phyloP scores from a whole-genome alignment of 148 eudicot species.

The Amaranthus hypochondriacus region DNA sequence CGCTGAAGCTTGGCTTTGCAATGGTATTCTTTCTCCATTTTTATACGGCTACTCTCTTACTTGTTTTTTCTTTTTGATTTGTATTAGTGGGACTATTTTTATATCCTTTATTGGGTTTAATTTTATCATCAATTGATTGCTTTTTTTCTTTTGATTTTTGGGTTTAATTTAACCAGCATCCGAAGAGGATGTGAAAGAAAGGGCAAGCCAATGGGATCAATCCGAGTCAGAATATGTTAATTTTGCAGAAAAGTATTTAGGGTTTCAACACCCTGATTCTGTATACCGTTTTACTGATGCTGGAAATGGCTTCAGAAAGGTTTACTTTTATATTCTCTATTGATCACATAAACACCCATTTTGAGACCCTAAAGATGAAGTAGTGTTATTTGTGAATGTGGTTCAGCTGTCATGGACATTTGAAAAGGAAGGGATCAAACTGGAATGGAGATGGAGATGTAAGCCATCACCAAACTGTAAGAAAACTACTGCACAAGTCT shows the following conservation, averaged over 20 bases:
- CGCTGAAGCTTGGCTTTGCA: slow-evolving; percentile 59
- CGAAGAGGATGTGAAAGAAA: slow-evolving; percentile 78
- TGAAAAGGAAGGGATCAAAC: slow-evolving; percentile 78
- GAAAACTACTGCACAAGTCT: slow-evolving; percentile 54
- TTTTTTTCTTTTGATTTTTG: neutral
- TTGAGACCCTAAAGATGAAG: neutral
- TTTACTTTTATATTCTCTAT: slow-evolving; percentile 22
- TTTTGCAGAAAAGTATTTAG: slow-evolving; percentile 68
- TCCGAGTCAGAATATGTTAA: slow-evolving; percentile 66
- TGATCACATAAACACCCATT: neutral
- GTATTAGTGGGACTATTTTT: too few species aligned
- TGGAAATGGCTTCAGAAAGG: slow-evolving; percentile 62
- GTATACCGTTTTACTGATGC: slow-evolving; percentile 69
- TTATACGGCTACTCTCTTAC: neutral
- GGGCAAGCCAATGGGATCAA: slow-evolving; percentile 92
- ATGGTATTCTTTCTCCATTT: slow-evolving; percentile 30
- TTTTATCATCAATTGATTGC: neutral
- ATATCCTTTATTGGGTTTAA: neutral
- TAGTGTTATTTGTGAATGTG: neutral
- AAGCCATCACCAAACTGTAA: slow-evolving; percentile 59
- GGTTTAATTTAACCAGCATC: slow-evolving; percentile 37
- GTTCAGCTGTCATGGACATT: slow-evolving; percentile 86
- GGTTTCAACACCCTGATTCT: slow-evolving; percentile 83
- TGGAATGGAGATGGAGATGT: slow-evolving; percentile 97
- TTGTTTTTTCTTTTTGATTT: neutral